Evolutionary conservation across 2,329 filamentous ascomycete species (phyloP).

Genomic region (Fusarium acutatum): DNA sequence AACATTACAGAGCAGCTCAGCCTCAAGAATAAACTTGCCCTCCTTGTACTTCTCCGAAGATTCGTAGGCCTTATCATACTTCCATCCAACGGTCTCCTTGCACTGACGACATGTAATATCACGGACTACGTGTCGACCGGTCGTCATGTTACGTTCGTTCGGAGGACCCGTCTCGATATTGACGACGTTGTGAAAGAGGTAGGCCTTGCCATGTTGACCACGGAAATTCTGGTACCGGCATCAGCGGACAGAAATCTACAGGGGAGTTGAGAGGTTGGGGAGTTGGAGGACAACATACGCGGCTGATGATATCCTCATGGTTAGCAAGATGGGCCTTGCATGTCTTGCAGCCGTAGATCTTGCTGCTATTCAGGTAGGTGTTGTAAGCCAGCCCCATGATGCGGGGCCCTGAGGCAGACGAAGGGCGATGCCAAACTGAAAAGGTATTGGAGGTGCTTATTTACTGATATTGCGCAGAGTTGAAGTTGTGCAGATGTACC

Average conservation of each 20-base stretch:
- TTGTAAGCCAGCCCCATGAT: slow-evolving; percentile 91
- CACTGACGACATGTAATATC: slow-evolving; percentile 94
- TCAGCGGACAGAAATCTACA: slow-evolving; percentile 2
- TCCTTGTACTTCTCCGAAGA: slow-evolving; percentile 96
- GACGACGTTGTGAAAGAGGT: slow-evolving; percentile 93
- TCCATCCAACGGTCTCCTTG: slow-evolving; percentile 94
- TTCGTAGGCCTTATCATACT: slow-evolving; percentile 98
- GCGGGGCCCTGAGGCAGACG: slow-evolving; percentile 10
- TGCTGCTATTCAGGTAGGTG: slow-evolving; percentile 84
- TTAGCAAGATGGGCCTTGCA: slow-evolving; percentile 97
- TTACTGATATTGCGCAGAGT: background rate
- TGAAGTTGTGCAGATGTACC: background rate
- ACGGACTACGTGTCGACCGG: slow-evolving; percentile 90
- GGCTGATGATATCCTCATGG: slow-evolving; percentile 94
- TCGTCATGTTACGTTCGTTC: slow-evolving; percentile 98
- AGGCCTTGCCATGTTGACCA: slow-evolving; percentile 97
- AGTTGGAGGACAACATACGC: slow-evolving; percentile 63
- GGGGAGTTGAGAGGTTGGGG: background rate
- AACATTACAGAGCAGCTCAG: slow-evolving; percentile 86
- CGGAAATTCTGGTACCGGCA: slow-evolving; percentile 81
- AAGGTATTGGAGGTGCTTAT: background rate
- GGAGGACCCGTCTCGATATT: slow-evolving; percentile 86
- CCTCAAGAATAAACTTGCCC: slow-evolving; percentile 96
- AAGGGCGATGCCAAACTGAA: background rate
- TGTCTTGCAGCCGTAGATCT: slow-evolving; percentile 91